These are phyloP conservation scores for Phytophthora brassicae DNA, from an alignment of 352 stramenopile genomes.

Conservation along the genomic window DNA sequence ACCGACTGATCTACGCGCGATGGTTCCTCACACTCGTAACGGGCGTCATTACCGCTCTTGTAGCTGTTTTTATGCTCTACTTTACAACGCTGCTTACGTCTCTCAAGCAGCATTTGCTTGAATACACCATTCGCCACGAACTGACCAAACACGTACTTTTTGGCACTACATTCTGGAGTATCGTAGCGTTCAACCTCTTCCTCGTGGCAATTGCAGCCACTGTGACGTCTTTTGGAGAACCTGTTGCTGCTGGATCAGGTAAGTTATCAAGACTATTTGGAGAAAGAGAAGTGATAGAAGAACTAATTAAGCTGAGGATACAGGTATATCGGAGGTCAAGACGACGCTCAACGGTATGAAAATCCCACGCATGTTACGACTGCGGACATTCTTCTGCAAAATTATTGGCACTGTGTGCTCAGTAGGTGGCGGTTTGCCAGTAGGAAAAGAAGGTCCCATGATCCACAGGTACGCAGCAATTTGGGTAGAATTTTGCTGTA, in stretches of 20 bases:
- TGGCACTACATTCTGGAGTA: constrained; percentile 67
- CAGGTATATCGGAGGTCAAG: constrained; percentile 93
- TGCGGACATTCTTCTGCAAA: constrained; percentile 87
- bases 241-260: constrained; percentile 79
- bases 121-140: constrained; percentile 63
- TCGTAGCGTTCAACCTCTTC: constrained; percentile 67
- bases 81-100: constrained; percentile 70
- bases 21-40: constrained; percentile 82
- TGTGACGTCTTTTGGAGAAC: constrained; percentile 73
- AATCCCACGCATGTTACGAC: constrained; percentile 72
- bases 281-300: constrained; percentile 1
- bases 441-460: constrained; percentile 93
- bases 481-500: not conserved
- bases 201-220: constrained; percentile 78
- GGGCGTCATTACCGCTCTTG: constrained; percentile 71
- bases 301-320: not conserved
- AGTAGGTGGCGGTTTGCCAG: constrained; percentile 79
- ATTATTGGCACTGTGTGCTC: constrained; percentile 87
- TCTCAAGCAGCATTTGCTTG: constrained; percentile 70
- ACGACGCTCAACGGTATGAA: constrained; percentile 93
- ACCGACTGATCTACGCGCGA: constrained; percentile 74
- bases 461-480: constrained; percentile 89
- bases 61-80: constrained; percentile 81
- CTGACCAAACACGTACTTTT: constrained; percentile 66
- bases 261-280: not conserved